These are phyloP conservation scores for Pascua sp. DNA, from an alignment of 1,284 basidiomycete genomes.

Conservation along the genomic window DNA sequence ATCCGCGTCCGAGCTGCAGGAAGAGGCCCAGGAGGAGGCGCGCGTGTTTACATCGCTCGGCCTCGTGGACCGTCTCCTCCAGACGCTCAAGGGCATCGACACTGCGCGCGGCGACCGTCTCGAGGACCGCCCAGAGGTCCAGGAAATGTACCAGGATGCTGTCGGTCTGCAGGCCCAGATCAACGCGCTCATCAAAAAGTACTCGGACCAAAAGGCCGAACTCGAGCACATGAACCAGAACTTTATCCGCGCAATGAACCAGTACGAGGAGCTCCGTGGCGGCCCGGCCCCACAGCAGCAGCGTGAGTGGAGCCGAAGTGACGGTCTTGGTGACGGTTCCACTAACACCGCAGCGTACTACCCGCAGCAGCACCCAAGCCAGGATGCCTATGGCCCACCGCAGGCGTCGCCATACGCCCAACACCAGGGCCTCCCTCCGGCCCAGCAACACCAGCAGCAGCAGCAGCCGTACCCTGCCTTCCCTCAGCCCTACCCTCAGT, in stretches of 20 bases:
- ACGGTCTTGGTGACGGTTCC: conserved; percentile 2
- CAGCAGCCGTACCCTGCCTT: conserved; percentile 9
- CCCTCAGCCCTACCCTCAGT: conserved; percentile 6
- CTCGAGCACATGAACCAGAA: conserved; percentile 51
- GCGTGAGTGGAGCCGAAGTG: conserved; percentile 24
- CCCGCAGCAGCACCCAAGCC: conserved; percentile 21
- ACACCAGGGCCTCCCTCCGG: conserved; percentile 19
- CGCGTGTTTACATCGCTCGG: conserved; percentile 58
- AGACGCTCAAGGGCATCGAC: conserved; percentile 74
- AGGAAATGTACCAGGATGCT: conserved; percentile 83
- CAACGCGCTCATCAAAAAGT: conserved; percentile 94
- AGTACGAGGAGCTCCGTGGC: conserved; percentile 46
- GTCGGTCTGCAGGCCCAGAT: conserved; percentile 90
- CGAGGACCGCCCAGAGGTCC: conserved; percentile 91
- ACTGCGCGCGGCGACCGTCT: conserved; percentile 71
- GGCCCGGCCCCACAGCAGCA: conserved; percentile 18
- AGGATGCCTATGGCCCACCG: conserved; percentile 2
- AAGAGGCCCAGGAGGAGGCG: conserved; percentile 85
- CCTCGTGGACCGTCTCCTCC: conserved; percentile 82
- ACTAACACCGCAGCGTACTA: conserved; percentile 14
- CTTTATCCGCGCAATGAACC: conserved; percentile 47
- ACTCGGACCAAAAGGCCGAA: conserved; percentile 74
- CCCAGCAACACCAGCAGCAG: conserved; percentile 7
- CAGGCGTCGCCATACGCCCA: conserved; percentile 9
- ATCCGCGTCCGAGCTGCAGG: conserved; percentile 69